Evolutionary conservation across 805 yeast species (phyloP).

Genomic region (Blastobotrys americana): DNA sequence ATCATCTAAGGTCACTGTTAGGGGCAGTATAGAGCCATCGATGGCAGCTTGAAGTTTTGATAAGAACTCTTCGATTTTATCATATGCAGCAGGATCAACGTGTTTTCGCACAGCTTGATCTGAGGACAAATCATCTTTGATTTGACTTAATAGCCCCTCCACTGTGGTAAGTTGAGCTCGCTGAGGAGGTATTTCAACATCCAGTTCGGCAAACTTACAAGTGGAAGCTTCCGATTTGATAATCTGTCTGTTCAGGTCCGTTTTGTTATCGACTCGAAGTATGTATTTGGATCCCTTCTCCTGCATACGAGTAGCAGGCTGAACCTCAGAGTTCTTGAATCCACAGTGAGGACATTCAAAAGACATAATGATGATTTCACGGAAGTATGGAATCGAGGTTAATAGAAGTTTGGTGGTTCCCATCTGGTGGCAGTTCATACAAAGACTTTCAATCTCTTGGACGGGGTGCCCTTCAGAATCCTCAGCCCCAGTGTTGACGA

Average conservation of each 20-base stretch:
- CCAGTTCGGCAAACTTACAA: constrained; percentile 74
- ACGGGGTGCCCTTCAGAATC: constrained; percentile 91
- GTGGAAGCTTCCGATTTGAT: constrained; percentile 84
- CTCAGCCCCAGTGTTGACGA: constrained; percentile 57
- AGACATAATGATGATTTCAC: constrained; percentile 89
- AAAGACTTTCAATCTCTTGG: constrained; percentile 87
- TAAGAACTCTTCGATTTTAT: constrained; percentile 65
- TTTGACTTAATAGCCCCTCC: constrained; percentile 81
- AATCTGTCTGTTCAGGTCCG: constrained; percentile 83
- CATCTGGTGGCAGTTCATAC: constrained; percentile 88
- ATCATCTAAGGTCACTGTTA: constrained; percentile 77
- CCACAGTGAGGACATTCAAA: constrained; percentile 95
- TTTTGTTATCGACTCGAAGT: constrained; percentile 56
- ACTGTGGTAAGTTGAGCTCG: constrained; percentile 88
- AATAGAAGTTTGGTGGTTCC: constrained; percentile 79
- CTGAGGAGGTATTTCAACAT: constrained; percentile 91
- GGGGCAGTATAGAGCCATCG: constrained; percentile 64
- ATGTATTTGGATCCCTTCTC: constrained; percentile 76
- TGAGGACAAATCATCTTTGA: constrained; percentile 67
- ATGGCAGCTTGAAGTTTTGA: constrained; percentile 51
- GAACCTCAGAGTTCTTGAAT: constrained; percentile 83
- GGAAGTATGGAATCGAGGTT: constrained; percentile 85
- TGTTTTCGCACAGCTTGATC: constrained; percentile 79
- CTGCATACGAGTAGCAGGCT: constrained; percentile 90
- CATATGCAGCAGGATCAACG: constrained; percentile 65